Base-by-base conservation (phyloP, 1,284 basidiomycete genomes). In the Flammula alnicola region DNA sequence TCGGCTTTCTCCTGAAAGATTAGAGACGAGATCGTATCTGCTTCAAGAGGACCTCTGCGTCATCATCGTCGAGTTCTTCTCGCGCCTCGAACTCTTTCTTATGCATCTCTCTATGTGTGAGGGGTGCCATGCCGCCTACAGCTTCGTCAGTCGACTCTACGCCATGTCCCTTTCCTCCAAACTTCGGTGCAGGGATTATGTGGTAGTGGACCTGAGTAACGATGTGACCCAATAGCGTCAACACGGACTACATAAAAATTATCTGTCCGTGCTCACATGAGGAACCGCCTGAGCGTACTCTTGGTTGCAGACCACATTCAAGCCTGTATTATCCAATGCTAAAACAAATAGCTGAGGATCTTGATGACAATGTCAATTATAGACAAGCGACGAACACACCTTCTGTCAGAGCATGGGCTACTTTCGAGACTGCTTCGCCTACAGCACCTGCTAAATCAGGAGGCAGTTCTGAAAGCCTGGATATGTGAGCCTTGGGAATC, bases 231-330 rank as follows among this genome's bases (percentile, higher is more conserved):
- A n/a, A n/a, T n/a, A n/a, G n/a, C n/a, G n/a, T n/a, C n/a, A n/a
- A n/a, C n/a, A n/a, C n/a, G n/a, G n/a, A n/a, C n/a, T n/a, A n/a
- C n/a, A n/a, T n/a, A n/a, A n/a, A n/a, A n/a, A n/a, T n/a, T n/a
- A n/a, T n/a, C n/a, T n/a, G n/a, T n/a, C n/a, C 23, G 46, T 20
- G 69, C 81, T 50, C 54, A 88, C 86, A 71, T 91, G 88, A n/a
- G 81, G 83, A 3, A 91, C 86, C 5, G 85, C 84, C 61, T 91
- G 88, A 0, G 86, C 88, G 60, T 92, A 90, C 63, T 90, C 86
- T 65, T 91, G 88, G 62, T 89, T 89, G 57, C 85, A 87, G 3
- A 89, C 86, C 6, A 90, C 77, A 61, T 89, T 89, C 42, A 88
- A 69, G 7, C 73, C 85, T 4, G 83, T 85, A 58, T 88, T 84